Evolutionary conservation across 2,329 filamentous ascomycete species (phyloP).

Genomic region (Corniculantispora saksenae): DNA sequence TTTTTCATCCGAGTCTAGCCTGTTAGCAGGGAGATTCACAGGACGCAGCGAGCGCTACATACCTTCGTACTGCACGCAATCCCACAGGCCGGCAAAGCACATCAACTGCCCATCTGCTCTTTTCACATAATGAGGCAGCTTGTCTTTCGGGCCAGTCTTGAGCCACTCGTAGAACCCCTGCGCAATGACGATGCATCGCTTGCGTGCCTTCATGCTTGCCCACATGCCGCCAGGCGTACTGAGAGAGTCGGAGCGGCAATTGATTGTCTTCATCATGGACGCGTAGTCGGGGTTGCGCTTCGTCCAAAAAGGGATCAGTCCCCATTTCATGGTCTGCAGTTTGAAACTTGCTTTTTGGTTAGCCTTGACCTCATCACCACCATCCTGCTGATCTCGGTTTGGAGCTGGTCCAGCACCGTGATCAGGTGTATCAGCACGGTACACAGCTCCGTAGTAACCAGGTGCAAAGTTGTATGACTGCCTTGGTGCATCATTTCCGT

Average conservation of each 20-base stretch:
- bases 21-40: constrained; percentile 12
- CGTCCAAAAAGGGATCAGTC: constrained; percentile 90
- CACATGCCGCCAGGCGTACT: constrained; percentile 79
- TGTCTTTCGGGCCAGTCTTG: constrained; percentile 74
- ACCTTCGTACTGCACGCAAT: constrained; percentile 81
- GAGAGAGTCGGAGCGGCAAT: constrained; percentile 89
- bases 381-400: constrained; percentile 21
- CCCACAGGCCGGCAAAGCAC: constrained; percentile 91
- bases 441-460: constrained; percentile 81
- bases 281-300: constrained; percentile 79
- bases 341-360: constrained; percentile 61
- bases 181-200: constrained; percentile 83
- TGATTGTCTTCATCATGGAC: constrained; percentile 84
- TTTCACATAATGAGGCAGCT: constrained; percentile 81
- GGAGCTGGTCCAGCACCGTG: constrained; percentile 50
- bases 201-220: constrained; percentile 85
- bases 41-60: constrained; percentile 20
- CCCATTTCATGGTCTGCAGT: constrained; percentile 95
- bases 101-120: constrained; percentile 80
- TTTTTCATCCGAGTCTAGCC: constrained; percentile 60
- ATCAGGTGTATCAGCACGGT: constrained; percentile 72
- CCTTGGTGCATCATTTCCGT: constrained; percentile 59
- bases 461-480: constrained; percentile 94
- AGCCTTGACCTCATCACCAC: background rate
- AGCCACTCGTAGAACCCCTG: constrained; percentile 98